Evolutionary conservation across 2,329 filamentous ascomycete species (phyloP).

Genomic region (Penicillium carneum): DNA sequence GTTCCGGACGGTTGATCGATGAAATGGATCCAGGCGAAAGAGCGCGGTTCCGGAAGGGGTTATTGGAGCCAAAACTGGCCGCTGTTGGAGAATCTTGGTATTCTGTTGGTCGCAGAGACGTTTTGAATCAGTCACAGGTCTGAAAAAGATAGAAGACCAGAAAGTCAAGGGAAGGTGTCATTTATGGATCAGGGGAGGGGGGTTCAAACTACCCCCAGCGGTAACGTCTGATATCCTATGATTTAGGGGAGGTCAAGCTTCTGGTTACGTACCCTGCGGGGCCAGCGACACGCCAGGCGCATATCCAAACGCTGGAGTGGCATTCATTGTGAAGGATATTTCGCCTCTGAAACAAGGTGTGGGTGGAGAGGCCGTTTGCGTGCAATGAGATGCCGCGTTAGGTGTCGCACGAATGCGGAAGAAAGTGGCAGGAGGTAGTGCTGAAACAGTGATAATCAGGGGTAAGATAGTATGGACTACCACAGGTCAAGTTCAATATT

Average conservation of each 20-base stretch:
- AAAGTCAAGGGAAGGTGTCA: conserved; percentile 2
- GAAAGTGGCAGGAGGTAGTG: conserved; percentile 11
- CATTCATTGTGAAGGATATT: conserved; percentile 41
- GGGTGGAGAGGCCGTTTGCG: conserved; percentile 30
- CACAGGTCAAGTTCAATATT: background rate
- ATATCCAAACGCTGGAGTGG: conserved; percentile 44
- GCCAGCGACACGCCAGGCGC: conserved; percentile 44
- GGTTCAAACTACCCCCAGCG: background rate
- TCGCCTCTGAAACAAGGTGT: conserved; percentile 32
- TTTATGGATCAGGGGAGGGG: conserved; percentile 17
- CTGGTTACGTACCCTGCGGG: conserved; percentile 44
- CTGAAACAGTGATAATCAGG: conserved; percentile 17
- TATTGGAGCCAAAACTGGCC: conserved; percentile 55
- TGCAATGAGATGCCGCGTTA: conserved; percentile 18
- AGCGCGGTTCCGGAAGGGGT: conserved; percentile 59
- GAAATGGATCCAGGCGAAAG: conserved; percentile 47
- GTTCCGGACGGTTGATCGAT: conserved; percentile 47
- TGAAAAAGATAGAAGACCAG: background rate
- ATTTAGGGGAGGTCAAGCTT: conserved; percentile 23
- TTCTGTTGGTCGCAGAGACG: conserved; percentile 28
- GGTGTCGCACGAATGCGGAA: conserved; percentile 33
- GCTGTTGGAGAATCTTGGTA: conserved; percentile 45
- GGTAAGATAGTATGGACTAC: background rate
- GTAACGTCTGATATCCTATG: background rate
- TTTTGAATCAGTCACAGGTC: conserved; percentile 14